phyloP scores from a whole-genome alignment of 352 stramenopile genomes.

The Phytopythium cucurbitacearum region DNA sequence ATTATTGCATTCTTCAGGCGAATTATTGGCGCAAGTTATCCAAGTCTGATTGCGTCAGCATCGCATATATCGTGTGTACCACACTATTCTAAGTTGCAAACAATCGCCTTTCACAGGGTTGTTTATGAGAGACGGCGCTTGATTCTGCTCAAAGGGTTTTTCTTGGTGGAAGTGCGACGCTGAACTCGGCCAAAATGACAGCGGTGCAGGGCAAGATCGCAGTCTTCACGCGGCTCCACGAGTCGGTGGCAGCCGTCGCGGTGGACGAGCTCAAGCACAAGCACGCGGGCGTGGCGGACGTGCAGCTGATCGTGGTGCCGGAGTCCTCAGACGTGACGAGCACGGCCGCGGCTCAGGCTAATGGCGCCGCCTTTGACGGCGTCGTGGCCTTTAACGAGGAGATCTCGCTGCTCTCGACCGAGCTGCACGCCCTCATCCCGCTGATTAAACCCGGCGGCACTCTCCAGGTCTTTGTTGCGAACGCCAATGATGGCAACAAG shows the following conservation, averaged over 20 bases:
- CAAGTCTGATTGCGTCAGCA: no score
- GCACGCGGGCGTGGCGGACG: slow-evolving; percentile 33
- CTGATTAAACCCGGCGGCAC: slow-evolving; percentile 47
- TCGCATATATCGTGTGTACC: no score
- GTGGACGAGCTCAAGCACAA: slow-evolving; percentile 42
- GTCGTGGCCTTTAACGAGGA: slow-evolving; percentile 62
- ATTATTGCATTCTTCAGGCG: no score
- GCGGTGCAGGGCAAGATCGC: slow-evolving; percentile 44
- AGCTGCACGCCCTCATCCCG: slow-evolving; percentile 39
- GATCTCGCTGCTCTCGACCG: slow-evolving; percentile 28
- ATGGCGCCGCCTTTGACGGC: slow-evolving; percentile 34
- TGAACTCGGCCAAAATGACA: slow-evolving; percentile 9
- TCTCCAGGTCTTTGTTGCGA: slow-evolving; percentile 50
- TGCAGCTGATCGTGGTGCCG: slow-evolving; percentile 37
- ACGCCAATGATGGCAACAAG: slow-evolving; percentile 61
- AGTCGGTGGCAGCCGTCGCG: slow-evolving; percentile 16
- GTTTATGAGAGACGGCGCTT: background rate
- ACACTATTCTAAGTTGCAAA: no score
- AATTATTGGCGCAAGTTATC: no score
- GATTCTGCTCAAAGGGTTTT: background rate
- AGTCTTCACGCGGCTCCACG: slow-evolving; percentile 51
- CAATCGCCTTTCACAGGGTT: no score
- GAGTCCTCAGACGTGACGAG: slow-evolving; percentile 35
- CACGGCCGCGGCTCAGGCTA: slow-evolving; percentile 25
- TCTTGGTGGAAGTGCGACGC: slow-evolving; percentile 1